Evolutionary conservation across 371 early-diverging fungal species (phyloP).

Genomic region (Coemansia sp.): DNA sequence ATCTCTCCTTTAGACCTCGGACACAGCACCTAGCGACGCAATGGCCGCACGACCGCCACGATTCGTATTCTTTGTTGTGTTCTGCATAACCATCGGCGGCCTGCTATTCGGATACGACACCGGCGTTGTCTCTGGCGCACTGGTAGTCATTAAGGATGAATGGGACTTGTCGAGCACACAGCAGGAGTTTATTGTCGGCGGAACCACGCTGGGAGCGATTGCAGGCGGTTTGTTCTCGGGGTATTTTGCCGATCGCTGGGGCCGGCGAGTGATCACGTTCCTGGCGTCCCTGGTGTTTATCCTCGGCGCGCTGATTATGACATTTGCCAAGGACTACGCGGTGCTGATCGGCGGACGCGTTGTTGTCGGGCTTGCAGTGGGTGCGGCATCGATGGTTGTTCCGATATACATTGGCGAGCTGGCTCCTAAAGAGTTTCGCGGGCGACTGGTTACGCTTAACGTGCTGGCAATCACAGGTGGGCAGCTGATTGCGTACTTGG

Average conservation of each 20-base stretch:
- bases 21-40: background rate
- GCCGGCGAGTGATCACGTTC: conserved; percentile 72
- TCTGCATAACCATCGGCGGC: conserved; percentile 52
- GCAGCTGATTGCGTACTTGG: conserved; percentile 68
- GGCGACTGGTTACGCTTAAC: conserved; percentile 81
- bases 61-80: conserved; percentile 47
- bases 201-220: conserved; percentile 67
- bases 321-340: conserved; percentile 56
- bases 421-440: conserved; percentile 82
- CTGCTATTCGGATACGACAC: conserved; percentile 58
- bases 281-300: conserved; percentile 71
- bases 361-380: conserved; percentile 82
- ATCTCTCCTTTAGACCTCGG: background rate
- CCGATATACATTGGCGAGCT: conserved; percentile 92
- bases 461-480: conserved; percentile 82
- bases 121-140: conserved; percentile 54
- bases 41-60: conserved; percentile 41
- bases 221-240: conserved; percentile 63
- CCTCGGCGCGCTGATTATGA: conserved; percentile 70
- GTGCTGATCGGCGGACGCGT: conserved; percentile 74
- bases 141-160: conserved; percentile 61
- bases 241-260: conserved; percentile 68
- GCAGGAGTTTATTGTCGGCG: conserved; percentile 61
- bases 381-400: conserved; percentile 84
- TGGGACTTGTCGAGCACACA: conserved; percentile 58